Conservation (phyloP, 305 asterid genomes). For the Caryopteris hybrid region DNA sequence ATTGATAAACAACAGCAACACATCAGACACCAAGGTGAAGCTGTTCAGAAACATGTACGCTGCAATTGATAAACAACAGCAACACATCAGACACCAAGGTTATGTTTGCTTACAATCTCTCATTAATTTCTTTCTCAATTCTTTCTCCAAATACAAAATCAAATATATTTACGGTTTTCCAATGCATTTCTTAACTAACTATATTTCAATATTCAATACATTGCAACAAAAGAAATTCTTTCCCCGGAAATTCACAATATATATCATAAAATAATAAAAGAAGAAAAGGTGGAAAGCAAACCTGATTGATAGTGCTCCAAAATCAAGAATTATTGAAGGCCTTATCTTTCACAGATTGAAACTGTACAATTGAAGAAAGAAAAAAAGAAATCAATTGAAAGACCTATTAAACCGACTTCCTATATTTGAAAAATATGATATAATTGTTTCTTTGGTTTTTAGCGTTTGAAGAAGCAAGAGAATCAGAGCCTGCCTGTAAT, state of each 20-base stretch:
- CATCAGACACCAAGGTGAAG: constrained; percentile 31
- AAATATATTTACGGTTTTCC: not conserved
- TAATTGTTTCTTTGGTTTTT: not conserved
- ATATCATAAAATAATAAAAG: no score
- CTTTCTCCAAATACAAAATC: not conserved
- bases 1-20: constrained; percentile 1
- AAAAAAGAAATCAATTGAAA: no score
- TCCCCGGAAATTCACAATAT: not conserved
- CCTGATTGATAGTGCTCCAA: no score
- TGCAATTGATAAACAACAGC: constrained; percentile 31
- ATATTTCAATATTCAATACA: not conserved
- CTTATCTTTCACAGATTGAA: no score
- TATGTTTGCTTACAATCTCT: not conserved
- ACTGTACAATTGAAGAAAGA: no score
- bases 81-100: not conserved
- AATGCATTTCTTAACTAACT: not conserved
- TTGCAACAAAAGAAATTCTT: not conserved
- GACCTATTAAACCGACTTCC: no score
- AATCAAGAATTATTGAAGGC: no score
- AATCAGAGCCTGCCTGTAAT: constrained; percentile 59
- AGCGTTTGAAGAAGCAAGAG: constrained; percentile 38
- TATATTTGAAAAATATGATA: no score
- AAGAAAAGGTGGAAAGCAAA: no score
- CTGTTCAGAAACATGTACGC: constrained; percentile 88
- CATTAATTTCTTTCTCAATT: not conserved